phyloP scores from a whole-genome alignment of 768 basidiomycete genomes.

The Agrocybe pediades region DNA sequence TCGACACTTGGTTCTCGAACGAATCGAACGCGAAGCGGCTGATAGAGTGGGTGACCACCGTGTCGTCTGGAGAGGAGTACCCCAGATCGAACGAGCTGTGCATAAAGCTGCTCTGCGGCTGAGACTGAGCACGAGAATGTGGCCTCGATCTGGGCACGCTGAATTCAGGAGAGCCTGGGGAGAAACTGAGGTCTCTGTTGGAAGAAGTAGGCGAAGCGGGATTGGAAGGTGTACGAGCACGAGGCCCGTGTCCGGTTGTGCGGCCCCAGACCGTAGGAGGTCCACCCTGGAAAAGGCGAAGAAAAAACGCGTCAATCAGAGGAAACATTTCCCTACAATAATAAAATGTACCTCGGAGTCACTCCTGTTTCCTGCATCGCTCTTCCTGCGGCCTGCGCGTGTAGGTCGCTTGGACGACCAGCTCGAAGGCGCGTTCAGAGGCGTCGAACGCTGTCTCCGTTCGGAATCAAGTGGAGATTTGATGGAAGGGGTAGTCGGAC shows the following conservation, averaged over 20 bases:
- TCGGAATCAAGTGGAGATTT: slow-evolving; percentile 72
- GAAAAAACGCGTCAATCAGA: not conserved
- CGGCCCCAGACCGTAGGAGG: slow-evolving; percentile 44
- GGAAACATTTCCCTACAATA: no score
- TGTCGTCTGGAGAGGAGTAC: slow-evolving; percentile 42
- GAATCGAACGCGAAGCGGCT: slow-evolving; percentile 26
- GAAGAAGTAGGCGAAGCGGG: slow-evolving; percentile 56
- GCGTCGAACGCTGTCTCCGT: slow-evolving; percentile 70
- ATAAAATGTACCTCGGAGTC: slow-evolving; percentile 69
- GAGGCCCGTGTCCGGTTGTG: slow-evolving; percentile 26
- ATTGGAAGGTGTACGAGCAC: slow-evolving; percentile 70
- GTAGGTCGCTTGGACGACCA: slow-evolving; percentile 72
- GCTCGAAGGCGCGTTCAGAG: slow-evolving; percentile 68
- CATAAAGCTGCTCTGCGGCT: slow-evolving; percentile 36
- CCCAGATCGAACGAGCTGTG: slow-evolving; percentile 36
- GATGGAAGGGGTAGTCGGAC: slow-evolving; percentile 51
- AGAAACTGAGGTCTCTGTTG: slow-evolving; percentile 19
- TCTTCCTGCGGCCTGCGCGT: slow-evolving; percentile 70
- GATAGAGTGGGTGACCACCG: slow-evolving; percentile 17
- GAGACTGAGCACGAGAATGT: slow-evolving; percentile 62
- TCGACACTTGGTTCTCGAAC: slow-evolving; percentile 50
- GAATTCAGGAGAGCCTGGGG: slow-evolving; percentile 22
- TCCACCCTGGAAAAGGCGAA: slow-evolving; percentile 12
- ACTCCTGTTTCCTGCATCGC: slow-evolving; percentile 73
- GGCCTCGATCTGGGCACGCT: slow-evolving; percentile 51